Evolutionary conservation across 2,329 filamentous ascomycete genomes (phyloP).

Genomic region (Ophiobolus disseminans): DNA sequence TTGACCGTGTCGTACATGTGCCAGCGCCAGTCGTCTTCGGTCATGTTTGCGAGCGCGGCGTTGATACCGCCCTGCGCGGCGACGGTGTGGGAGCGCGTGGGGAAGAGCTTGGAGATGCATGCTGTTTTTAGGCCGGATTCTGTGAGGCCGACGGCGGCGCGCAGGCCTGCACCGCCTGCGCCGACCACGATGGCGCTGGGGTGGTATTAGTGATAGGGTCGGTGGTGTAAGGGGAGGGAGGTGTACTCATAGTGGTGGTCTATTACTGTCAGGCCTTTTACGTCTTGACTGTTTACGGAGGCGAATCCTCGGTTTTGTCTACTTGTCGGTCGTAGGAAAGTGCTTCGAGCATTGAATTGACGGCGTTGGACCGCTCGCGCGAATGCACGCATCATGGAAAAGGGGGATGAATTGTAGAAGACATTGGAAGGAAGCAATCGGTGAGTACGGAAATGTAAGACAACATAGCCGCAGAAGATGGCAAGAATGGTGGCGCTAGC

Average conservation of each 20-base stretch:
- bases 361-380: conserved; percentile 29
- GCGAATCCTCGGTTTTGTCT: conserved; percentile 20
- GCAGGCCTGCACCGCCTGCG: conserved; percentile 68
- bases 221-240: neutral
- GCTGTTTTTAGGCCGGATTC: conserved; percentile 70
- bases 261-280: conserved; percentile 35
- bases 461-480: neutral
- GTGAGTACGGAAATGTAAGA: conserved; percentile 6
- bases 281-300: conserved; percentile 22
- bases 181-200: conserved; percentile 53
- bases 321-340: neutral
- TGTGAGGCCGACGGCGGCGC: conserved; percentile 69
- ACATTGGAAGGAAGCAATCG: neutral
- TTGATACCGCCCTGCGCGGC: conserved; percentile 72
- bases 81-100: conserved; percentile 69
- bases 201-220: conserved; percentile 8
- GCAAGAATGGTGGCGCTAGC: conserved; percentile 21
- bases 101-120: conserved; percentile 70
- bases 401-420: neutral
- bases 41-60: conserved; percentile 64
- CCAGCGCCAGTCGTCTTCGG: conserved; percentile 65
- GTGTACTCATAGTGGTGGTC: conserved; percentile 47
- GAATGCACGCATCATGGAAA: conserved; percentile 36
- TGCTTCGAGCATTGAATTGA: conserved; percentile 17
- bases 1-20: conserved; percentile 68